A percentile compares a stretch with the other conserved stretches of the same genome.
Conservation (phyloP, 2,329 filamentous ascomycete genomes). For the Cladobotryum mycophilum region DNA sequence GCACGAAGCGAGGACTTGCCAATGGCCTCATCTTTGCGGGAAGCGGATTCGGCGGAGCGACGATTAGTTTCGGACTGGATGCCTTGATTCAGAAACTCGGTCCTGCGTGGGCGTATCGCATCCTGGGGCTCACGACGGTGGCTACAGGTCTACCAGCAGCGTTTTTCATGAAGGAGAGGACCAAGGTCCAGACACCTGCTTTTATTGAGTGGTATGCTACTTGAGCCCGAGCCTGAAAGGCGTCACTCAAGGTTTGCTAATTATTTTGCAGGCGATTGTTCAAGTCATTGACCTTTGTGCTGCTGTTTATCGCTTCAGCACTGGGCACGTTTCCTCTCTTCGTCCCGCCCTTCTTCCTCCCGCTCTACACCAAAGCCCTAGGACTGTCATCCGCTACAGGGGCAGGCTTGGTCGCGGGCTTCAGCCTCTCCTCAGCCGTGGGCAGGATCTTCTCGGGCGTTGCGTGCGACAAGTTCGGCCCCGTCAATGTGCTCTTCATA, state of each 20-base stretch:
- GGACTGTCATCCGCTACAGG: conserved; percentile 46
- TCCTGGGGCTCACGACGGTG: conserved; percentile 46
- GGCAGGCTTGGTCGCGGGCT: conserved; percentile 53
- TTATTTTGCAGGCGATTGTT: conserved; percentile 40
- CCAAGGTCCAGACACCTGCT: conserved; percentile 23
- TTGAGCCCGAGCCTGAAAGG: conserved; percentile 25
- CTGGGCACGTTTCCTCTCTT: conserved; percentile 55
- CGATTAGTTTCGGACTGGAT: conserved; percentile 44
- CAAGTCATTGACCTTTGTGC: conserved; percentile 42
- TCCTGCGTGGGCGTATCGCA: conserved; percentile 45
- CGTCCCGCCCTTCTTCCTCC: conserved; percentile 56
- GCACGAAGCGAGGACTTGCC: conserved; percentile 45
- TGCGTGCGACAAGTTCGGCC: conserved; percentile 46
- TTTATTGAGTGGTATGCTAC: conserved; percentile 44
- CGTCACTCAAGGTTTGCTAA: conserved; percentile 43
- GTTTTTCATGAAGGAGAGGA: conserved; percentile 44
- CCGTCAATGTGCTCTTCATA: conserved; percentile 48
- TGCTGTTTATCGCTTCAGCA: conserved; percentile 47
- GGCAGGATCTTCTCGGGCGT: conserved; percentile 51
- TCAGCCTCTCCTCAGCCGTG: conserved; percentile 54
- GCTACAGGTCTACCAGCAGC: conserved; percentile 51
- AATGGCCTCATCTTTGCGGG: conserved; percentile 49
- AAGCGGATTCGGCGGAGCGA: conserved; percentile 50
- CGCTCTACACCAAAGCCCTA: conserved; percentile 49
- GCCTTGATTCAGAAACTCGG: conserved; percentile 40